These are phyloP conservation scores for Allomyces macrogynus DNA, from an alignment of 192 early-diverging fungal genomes.

Conservation along the genomic window DNA sequence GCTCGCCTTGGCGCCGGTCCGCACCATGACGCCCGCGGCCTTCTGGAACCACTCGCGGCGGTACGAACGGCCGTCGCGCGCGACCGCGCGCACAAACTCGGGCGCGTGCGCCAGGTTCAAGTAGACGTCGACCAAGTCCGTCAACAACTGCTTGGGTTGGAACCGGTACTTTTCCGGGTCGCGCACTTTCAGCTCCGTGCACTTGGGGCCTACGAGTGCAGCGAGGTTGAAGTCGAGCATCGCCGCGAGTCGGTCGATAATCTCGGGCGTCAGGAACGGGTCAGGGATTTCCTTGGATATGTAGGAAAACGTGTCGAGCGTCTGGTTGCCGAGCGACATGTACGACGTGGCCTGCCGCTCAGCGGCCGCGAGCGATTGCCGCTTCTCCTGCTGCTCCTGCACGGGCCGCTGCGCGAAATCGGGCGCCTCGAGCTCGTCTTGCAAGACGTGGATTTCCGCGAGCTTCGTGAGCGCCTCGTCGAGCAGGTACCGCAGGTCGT, in stretches of 20 bases:
- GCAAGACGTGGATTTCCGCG: slow-evolving; percentile 58
- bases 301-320: slow-evolving; percentile 77
- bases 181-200: slow-evolving; percentile 64
- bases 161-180: slow-evolving; percentile 71
- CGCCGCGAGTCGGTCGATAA: slow-evolving; percentile 81
- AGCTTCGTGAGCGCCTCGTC: slow-evolving; percentile 82
- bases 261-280: slow-evolving; percentile 72
- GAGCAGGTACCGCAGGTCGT: slow-evolving; percentile 82
- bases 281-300: slow-evolving; percentile 54
- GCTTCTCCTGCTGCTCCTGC: slow-evolving; percentile 40
- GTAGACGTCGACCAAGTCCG: slow-evolving; percentile 68
- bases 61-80: slow-evolving; percentile 70
- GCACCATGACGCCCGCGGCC: slow-evolving; percentile 45
- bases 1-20: slow-evolving; percentile 36
- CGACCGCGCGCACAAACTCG: slow-evolving; percentile 58
- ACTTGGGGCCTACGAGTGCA: slow-evolving; percentile 74
- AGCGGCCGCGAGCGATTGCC: slow-evolving; percentile 19
- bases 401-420: slow-evolving; percentile 25
- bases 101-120: slow-evolving; percentile 38
- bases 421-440: slow-evolving; percentile 49
- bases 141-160: slow-evolving; percentile 60
- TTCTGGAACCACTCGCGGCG: slow-evolving; percentile 51
- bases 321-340: slow-evolving; percentile 74
- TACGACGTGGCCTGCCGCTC: slow-evolving; percentile 76
- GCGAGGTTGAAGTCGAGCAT: slow-evolving; percentile 93